Evolutionary conservation across 2,329 filamentous ascomycete species (phyloP).

Genomic region (Aspergillus intermedius): DNA sequence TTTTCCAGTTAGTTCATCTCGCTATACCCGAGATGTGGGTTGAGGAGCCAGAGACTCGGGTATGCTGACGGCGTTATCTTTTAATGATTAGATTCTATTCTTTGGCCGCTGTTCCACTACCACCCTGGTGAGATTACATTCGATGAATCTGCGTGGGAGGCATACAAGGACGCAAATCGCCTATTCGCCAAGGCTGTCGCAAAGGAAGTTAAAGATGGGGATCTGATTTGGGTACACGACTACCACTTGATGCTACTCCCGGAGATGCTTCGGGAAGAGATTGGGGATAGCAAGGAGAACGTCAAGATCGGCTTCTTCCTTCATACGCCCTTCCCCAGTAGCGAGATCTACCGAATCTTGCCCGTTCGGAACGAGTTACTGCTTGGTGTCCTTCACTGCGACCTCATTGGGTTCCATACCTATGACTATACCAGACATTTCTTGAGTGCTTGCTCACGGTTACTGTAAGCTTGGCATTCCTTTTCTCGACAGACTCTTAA

Average conservation of each 20-base stretch:
- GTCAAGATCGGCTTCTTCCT: slow-evolving; percentile 98
- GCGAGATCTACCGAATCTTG: slow-evolving; percentile 92
- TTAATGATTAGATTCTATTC: slow-evolving; percentile 67
- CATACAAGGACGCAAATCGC: slow-evolving; percentile 87
- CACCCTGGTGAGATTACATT: slow-evolving; percentile 98
- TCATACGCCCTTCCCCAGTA: slow-evolving; percentile 94
- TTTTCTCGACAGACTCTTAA: background rate
- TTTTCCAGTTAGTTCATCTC: slow-evolving; percentile 69
- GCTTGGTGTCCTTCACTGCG: slow-evolving; percentile 81
- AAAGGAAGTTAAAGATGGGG: slow-evolving; percentile 82
- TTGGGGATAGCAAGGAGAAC: slow-evolving; percentile 74
- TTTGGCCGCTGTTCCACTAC: slow-evolving; percentile 98
- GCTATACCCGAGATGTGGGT: background rate
- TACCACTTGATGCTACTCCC: slow-evolving; percentile 97
- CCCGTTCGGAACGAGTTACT: slow-evolving; percentile 87
- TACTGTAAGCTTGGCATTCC: slow-evolving; percentile 54
- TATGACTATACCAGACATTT: slow-evolving; percentile 99
- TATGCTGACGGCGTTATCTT: slow-evolving; percentile 8
- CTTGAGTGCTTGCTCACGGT: slow-evolving; percentile 90
- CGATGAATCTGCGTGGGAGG: slow-evolving; percentile 88
- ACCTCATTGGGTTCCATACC: slow-evolving; percentile 95
- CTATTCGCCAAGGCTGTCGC: slow-evolving; percentile 85
- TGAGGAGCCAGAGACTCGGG: background rate
- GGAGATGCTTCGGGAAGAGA: slow-evolving; percentile 87
- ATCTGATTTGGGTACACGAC: slow-evolving; percentile 96